Conservation (phyloP, 805 yeast genomes). For the Kodamaea jinghongensis region DNA sequence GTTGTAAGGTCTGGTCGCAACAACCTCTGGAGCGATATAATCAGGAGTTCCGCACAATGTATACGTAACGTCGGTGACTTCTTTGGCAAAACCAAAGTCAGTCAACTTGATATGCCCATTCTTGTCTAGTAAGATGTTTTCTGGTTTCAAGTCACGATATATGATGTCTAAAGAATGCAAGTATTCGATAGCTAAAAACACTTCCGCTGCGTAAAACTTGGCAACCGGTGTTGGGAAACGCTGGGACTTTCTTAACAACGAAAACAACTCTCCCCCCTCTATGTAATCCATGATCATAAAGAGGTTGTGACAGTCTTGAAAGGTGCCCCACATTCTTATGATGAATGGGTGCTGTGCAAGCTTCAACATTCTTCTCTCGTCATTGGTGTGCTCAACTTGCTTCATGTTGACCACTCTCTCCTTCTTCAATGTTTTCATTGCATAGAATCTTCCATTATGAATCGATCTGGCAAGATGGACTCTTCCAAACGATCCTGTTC, state of each 20-base stretch:
- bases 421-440: constrained; percentile 57
- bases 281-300: constrained; percentile 66
- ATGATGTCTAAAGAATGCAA: constrained; percentile 58
- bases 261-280: constrained; percentile 62
- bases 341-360: constrained; percentile 59
- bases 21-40: constrained; percentile 65
- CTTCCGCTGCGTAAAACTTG: constrained; percentile 63
- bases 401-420: constrained; percentile 58
- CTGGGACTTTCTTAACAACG: constrained; percentile 54
- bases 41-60: constrained; percentile 66
- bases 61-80: constrained; percentile 57
- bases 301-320: constrained; percentile 53
- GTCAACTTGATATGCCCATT: constrained; percentile 61
- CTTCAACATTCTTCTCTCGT: constrained; percentile 57
- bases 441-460: constrained; percentile 58
- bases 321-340: constrained; percentile 67
- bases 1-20: constrained; percentile 60
- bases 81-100: constrained; percentile 64
- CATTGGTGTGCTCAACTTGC: constrained; percentile 64
- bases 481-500: constrained; percentile 61
- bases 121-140: constrained; percentile 55
- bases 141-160: constrained; percentile 61
- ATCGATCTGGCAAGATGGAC: constrained; percentile 58
- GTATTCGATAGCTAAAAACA: constrained; percentile 55
- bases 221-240: constrained; percentile 63